phyloP scores from a whole-genome alignment of 805 yeast genomes.

The Saturnispora besseyi region DNA sequence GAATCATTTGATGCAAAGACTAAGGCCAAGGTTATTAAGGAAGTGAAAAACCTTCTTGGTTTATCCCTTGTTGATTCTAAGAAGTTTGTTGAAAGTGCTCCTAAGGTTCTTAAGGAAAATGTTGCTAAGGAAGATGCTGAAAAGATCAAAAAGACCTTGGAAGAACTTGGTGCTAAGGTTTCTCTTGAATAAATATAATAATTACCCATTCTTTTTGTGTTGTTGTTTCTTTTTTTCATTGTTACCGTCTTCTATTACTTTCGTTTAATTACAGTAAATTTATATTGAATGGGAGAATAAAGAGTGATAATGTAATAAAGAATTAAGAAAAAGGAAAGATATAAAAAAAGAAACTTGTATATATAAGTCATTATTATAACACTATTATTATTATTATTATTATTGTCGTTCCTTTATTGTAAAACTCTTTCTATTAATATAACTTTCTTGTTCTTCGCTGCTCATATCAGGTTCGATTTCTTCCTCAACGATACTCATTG shows the following conservation, averaged over 20 bases:
- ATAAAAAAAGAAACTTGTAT: background rate
- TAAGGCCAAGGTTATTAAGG: conserved; percentile 96
- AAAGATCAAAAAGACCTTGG: conserved; percentile 85
- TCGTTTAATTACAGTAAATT: background rate
- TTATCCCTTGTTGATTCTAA: conserved; percentile 92
- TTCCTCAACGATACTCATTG: background rate
- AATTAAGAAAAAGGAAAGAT: too few species aligned
- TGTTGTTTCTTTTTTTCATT: conserved; percentile 2
- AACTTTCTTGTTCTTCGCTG: background rate
- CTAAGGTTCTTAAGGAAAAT: conserved; percentile 90
- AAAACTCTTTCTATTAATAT: background rate
- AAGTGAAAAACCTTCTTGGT: conserved; percentile 85
- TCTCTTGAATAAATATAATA: conserved; percentile 58
- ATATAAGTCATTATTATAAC: background rate
- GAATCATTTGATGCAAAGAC: conserved; percentile 91
- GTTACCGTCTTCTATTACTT: background rate
- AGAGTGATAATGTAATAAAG: too few species aligned
- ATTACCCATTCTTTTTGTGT: background rate
- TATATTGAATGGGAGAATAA: too few species aligned
- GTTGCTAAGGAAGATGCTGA: conserved; percentile 97
- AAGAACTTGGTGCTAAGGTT: conserved; percentile 92
- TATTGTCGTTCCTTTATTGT: conserved; percentile 6
- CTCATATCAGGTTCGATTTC: background rate
- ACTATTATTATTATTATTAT: background rate
- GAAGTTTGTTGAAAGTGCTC: conserved; percentile 97